These are phyloP conservation scores for Lactarius vividus DNA, from an alignment of 768 basidiomycete genomes.

Conservation along the genomic window DNA sequence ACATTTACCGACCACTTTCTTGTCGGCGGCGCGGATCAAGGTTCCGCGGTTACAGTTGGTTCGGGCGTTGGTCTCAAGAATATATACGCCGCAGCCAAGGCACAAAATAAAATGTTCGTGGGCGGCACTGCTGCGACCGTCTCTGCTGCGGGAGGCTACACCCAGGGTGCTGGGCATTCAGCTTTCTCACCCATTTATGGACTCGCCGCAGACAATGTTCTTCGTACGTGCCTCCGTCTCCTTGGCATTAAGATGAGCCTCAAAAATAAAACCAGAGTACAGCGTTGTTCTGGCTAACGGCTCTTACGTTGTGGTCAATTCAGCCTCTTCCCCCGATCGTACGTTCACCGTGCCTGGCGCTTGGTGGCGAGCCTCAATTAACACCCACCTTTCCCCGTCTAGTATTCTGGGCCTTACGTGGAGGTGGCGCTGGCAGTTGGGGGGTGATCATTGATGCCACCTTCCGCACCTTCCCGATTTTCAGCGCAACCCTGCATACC, in stretches of 20 bases:
- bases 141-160: conserved; percentile 29
- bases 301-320: conserved; percentile 4
- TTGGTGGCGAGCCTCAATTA: neutral
- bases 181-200: conserved; percentile 29
- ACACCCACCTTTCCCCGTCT: neutral
- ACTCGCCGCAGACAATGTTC: conserved; percentile 31
- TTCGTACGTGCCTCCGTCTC: conserved; percentile 21
- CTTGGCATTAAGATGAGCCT: neutral
- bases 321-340: conserved; percentile 15
- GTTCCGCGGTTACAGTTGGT: conserved; percentile 31
- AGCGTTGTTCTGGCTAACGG: conserved; percentile 17
- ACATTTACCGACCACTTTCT: conserved; percentile 32
- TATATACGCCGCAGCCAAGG: conserved; percentile 27
- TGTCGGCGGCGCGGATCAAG: conserved; percentile 28
- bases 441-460: conserved; percentile 40
- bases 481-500: conserved; percentile 33
- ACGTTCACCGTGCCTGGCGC: neutral
- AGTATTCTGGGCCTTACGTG: conserved; percentile 31
- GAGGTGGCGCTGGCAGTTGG: conserved; percentile 35
- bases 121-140: conserved; percentile 31
- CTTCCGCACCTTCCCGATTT: conserved; percentile 37
- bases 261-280: conserved; percentile 1
- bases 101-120: conserved; percentile 27
- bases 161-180: conserved; percentile 32
- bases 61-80: conserved; percentile 28